These are phyloP conservation scores for Oidium heveae DNA, from an alignment of 2,329 filamentous ascomycete genomes.

Conservation along the genomic window DNA sequence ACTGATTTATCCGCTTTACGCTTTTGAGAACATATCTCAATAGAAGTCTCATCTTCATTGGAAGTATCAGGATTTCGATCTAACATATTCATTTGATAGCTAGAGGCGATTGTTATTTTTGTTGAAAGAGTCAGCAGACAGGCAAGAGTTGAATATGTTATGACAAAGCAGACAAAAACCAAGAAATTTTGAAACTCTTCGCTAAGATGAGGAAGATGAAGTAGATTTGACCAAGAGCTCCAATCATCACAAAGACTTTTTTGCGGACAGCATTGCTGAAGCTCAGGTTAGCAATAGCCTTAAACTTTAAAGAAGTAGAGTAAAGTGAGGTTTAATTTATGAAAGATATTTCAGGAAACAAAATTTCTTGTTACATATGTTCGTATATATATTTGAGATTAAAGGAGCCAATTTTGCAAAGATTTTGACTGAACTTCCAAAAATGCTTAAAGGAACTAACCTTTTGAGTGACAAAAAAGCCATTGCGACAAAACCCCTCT, in stretches of 20 bases:
- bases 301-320: too few relatives aligned
- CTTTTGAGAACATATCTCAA: background rate
- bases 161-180: conserved; percentile 47
- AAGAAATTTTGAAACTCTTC: conserved; percentile 48
- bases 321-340: too few relatives aligned
- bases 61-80: conserved; percentile 76
- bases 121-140: conserved; percentile 67
- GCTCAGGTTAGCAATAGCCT: background rate
- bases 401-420: too few relatives aligned
- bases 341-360: too few relatives aligned
- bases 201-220: conserved; percentile 10
- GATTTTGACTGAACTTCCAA: too few relatives aligned
- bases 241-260: conserved; percentile 30
- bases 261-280: conserved; percentile 28
- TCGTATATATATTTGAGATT: too few relatives aligned
- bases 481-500: conserved; percentile 51
- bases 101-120: conserved; percentile 82
- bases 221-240: conserved; percentile 30
- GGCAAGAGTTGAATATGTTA: conserved; percentile 42
- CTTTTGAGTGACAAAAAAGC: conserved; percentile 53
- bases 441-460: conserved; percentile 14
- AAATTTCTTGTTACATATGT: too few relatives aligned
- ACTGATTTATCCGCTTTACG: background rate
- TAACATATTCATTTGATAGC: conserved; percentile 62
- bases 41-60: background rate